Percentiles rank a stretch among this genome's conserved stretches.
phyloP scores from a whole-genome alignment of 1,284 basidiomycete genomes.

The Rhodotorula sp. region DNA sequence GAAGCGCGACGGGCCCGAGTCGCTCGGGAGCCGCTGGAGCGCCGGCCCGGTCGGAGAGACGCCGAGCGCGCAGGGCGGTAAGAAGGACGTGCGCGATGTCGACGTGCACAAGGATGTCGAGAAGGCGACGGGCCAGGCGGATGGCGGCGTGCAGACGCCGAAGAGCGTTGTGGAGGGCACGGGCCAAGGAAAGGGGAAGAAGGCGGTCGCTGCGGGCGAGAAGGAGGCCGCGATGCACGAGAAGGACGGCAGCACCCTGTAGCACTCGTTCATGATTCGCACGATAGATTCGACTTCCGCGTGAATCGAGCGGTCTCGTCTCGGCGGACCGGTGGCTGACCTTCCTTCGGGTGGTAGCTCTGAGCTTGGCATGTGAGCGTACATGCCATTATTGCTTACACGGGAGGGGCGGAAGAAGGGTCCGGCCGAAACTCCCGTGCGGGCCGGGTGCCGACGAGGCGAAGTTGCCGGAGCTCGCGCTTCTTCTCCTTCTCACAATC shows the following conservation, averaged over 20 bases:
- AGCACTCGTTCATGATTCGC: background rate
- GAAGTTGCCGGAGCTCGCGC: background rate
- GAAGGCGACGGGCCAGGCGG: background rate
- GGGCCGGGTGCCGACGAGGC: too few relatives aligned
- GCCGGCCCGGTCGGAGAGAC: conserved; percentile 15
- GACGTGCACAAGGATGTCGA: background rate
- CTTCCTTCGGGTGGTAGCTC: too few relatives aligned
- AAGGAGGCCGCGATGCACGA: conserved; percentile 13
- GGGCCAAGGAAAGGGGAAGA: too few relatives aligned
- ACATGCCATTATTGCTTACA: too few relatives aligned
- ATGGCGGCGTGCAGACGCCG: too few relatives aligned
- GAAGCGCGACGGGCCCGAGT: conserved; percentile 7
- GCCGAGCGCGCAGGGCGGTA: too few relatives aligned
- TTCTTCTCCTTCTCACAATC: background rate
- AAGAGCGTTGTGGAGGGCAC: background rate
- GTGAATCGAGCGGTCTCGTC: too few relatives aligned
- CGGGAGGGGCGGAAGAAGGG: too few relatives aligned
- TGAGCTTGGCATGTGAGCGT: too few relatives aligned
- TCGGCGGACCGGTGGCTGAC: too few relatives aligned
- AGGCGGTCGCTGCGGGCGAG: background rate
- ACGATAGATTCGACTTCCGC: background rate
- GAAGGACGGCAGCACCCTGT: conserved; percentile 26
- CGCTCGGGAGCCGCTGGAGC: background rate
- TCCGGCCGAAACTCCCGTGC: too few relatives aligned
- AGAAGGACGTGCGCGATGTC: background rate